These are phyloP conservation scores for Brassica hybrid DNA, from an alignment of 441 rosid species.

Conservation along the genomic window DNA sequence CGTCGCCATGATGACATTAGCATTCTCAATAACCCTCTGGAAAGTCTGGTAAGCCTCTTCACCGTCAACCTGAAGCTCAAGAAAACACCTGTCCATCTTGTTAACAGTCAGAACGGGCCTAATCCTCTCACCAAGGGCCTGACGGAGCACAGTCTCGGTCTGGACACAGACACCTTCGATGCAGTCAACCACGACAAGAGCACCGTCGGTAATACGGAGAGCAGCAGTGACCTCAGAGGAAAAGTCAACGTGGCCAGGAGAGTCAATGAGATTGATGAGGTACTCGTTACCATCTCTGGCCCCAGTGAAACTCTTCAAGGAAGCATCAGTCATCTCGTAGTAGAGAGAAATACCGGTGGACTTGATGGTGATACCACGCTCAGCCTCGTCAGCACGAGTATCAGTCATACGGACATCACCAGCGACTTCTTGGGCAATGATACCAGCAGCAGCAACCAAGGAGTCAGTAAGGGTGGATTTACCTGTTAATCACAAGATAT, in stretches of 20 bases:
- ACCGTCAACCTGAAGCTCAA: constrained; percentile 41
- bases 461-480: no score
- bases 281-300: constrained; percentile 47
- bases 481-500: no score
- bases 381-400: no score
- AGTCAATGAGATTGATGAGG: constrained; percentile 84
- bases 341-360: no score
- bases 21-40: constrained; percentile 2
- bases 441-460: no score
- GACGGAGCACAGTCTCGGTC: constrained; percentile 46
- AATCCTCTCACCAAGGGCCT: constrained; percentile 47
- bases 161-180: constrained; percentile 49
- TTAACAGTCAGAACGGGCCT: constrained; percentile 45
- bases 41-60: constrained; percentile 47
- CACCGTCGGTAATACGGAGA: constrained; percentile 89
- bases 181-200: constrained; percentile 80
- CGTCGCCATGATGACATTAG: not conserved
- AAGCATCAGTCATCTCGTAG: no score
- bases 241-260: constrained; percentile 90
- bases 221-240: constrained; percentile 93
- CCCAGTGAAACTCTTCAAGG: no score
- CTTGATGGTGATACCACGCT: no score
- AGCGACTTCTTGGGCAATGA: no score
- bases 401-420: no score
- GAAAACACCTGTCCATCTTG: constrained; percentile 40